phyloP scores from a whole-genome alignment of 805 yeast genomes.

The Schizosaccharomyces octosporus region DNA sequence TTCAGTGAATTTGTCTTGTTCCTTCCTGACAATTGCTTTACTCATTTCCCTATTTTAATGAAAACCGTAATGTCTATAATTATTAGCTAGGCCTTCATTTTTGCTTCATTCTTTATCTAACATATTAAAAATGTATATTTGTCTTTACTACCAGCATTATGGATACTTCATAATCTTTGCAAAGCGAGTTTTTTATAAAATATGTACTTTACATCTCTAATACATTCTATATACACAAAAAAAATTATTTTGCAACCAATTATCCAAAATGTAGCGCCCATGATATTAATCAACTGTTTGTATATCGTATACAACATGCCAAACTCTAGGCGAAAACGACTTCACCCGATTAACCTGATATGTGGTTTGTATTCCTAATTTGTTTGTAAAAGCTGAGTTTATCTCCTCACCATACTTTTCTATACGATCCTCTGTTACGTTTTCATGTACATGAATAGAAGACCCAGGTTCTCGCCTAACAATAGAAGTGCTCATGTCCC shows the following conservation, averaged over 20 bases:
- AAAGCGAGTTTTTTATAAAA: no score
- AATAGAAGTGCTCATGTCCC: conserved; percentile 18
- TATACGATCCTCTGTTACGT: conserved; percentile 22
- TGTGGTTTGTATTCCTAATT: neutral
- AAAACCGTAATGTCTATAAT: no score
- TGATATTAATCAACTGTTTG: neutral
- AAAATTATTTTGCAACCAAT: neutral
- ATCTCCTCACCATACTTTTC: neutral
- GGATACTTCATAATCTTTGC: no score
- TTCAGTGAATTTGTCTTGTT: neutral
- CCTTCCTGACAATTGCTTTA: no score
- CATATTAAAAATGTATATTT: no score
- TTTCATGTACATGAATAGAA: conserved; percentile 46
- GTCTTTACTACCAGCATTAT: no score
- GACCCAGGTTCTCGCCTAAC: conserved; percentile 3
- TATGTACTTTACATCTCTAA: no score
- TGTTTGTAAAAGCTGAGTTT: neutral
- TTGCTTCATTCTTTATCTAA: no score
- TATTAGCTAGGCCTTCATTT: no score
- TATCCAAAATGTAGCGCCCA: neutral
- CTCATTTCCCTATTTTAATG: no score
- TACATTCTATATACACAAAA: no score
- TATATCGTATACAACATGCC: neutral
- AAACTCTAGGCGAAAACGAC: neutral
- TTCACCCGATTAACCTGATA: neutral